Evolutionary conservation across 2,329 filamentous ascomycete species (phyloP), one percentile per base, ranked within the genome.

Genomic region (Ascochyta rabiei): DNA sequence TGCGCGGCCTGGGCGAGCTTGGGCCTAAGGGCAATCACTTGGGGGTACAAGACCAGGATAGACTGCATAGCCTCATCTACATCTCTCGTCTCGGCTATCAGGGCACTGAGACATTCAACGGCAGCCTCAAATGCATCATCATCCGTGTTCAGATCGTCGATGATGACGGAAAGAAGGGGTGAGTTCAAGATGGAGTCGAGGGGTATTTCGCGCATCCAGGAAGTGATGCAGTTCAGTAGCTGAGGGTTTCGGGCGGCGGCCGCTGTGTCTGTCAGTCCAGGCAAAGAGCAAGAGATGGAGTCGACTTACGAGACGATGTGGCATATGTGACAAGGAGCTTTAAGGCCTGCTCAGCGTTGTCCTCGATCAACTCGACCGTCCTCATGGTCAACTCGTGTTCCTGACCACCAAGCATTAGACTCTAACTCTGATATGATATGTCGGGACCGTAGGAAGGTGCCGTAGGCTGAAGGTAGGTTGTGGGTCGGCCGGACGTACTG

Each of bases 201-300:
- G 0, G 93, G 91, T 6, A 99, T 91, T 77, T 99, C 95, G 65
- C 92, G 86, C 63, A 98, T 84, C 95, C 95, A 99, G 3, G 95
- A 97, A 28, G 92, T 96, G 66, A 98, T 92, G 74, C 95, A 98
- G 68, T 97, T 91, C 74, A 98, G 87, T 42, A 99, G 83, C 69
- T 93, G 89, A 2, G 93, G 93, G 70, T 97, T 96, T 59, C 88
- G 89, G 8, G 91, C 85, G 21, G 93, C 92, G 42, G 86, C 80
- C 45, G 84, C 91, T 62, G 24, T 13, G 8, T 6, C 6, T 41
- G 53, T 69, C 30, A 71, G 65, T 38, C 2, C 7, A 13, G 9
- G 23, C 6, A 18, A 23, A 24, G 12, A 13, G 15, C 9, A 33
- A 2, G n/a, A n/a, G 8, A 23, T n/a, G 26, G 16, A 3, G 15